Conservation (phyloP, 2,329 filamentous ascomycete species). For the Pestalotiopsis sp. region DNA sequence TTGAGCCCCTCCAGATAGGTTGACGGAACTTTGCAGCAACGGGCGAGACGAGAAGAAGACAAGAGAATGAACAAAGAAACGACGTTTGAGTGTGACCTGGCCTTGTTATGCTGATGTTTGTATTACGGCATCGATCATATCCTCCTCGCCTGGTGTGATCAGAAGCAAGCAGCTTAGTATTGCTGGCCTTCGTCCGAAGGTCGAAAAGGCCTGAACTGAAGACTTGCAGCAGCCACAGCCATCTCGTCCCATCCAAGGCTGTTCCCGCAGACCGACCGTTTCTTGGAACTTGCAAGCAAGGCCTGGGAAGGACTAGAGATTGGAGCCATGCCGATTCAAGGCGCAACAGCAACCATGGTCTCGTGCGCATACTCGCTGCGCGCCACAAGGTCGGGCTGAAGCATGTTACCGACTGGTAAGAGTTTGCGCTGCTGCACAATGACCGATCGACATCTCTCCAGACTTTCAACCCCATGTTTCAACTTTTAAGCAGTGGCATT, state of each 20-base stretch:
- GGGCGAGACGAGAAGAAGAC: background rate
- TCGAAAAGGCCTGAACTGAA: background rate
- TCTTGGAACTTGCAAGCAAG: background rate
- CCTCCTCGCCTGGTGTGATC: background rate
- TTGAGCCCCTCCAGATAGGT: background rate
- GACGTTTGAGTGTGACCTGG: background rate
- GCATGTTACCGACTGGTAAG: background rate
- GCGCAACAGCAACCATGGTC: background rate
- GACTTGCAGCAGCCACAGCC: background rate
- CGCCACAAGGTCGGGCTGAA: background rate
- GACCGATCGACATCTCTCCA: background rate
- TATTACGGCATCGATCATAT: background rate
- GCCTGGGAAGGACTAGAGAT: background rate
- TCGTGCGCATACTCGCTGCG: background rate
- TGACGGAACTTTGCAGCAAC: no score
- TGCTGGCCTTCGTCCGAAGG: background rate
- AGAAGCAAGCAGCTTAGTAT: background rate
- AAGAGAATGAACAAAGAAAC: background rate
- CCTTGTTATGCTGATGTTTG: background rate
- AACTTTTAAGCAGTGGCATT: no score
- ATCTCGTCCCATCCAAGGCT: background rate
- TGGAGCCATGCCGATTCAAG: background rate
- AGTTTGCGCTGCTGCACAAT: background rate
- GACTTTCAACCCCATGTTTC: no score
- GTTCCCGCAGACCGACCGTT: background rate